Evolutionary conservation across 306 rosid species (phyloP), one percentile per base, ranked within the genome.

Genomic region (Sicyos baderoa): DNA sequence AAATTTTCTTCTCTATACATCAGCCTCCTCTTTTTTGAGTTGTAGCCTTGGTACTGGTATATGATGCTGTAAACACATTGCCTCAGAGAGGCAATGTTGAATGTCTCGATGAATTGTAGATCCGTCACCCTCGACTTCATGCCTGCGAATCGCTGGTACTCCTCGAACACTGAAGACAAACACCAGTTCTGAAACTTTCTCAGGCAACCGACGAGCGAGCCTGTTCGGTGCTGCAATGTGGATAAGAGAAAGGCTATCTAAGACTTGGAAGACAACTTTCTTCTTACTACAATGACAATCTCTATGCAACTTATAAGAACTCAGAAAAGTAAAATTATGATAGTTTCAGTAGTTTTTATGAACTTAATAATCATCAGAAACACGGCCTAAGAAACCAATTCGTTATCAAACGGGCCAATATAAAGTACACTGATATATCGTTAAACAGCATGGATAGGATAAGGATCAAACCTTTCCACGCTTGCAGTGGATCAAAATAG

Each of bases 171-270:
- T 19, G 91, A 86, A 0, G 94, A 50, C 85, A 88, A 52, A 52
- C 99, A 90, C 99, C 99, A 93, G 69, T 85, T 93, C 96, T 93
- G 97, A 58, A 90, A 73, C 75, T 93, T 93, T 23, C 99, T 48
- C 72, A 93, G 81, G 87, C 99, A 90, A 66, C 96, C 99, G 19
- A 93, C 97, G 1, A 90, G 89, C 50, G 90, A 83, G 21, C 99
- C 99, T 0, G 97, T 93, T 62, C 99, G 86, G 76, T 90, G 97
- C 99, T 93, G 94, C 83, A 72, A 18, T 19, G 10, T 7, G 4
- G 9, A 65, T 4, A 45, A 19, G 18, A 42, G 0, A 44, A 22
- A 22, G 5, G 37, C 18, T 62, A 42, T 64, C 45, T 18, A 0
- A 63, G 54, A 6, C 42, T 62, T 62, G 3, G 54, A 64, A 9